Base-by-base conservation (phyloP, 768 basidiomycete genomes). In the Boletus coccyginus region DNA sequence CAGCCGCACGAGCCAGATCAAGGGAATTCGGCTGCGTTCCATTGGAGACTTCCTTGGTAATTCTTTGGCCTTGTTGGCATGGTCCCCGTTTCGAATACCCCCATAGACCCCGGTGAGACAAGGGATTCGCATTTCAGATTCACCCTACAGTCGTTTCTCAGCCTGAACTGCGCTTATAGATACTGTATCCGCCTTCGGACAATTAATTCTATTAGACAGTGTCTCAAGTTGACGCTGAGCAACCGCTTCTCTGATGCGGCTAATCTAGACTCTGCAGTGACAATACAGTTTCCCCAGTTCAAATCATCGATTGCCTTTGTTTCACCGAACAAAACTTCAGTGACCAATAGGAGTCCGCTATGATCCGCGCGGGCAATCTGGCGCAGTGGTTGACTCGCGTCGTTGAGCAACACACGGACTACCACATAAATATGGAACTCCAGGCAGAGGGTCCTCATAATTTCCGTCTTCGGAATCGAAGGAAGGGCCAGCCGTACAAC, bases 111-210 rank as follows among this genome's bases (percentile, higher is more conserved):
- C 31, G 50, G n/a, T 33, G 47, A 43, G 45, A 51, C 48, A 54
- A 53, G 53, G 42, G 66, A 66, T 61, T 58, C 66, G 40, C 62
- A 59, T 35, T 50, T 13, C 43, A 24, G 65, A 66, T 63, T 48
- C 66, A 46, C 55, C 53, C 45, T 11, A 31, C 38, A 19, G 35
- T n/a, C 31, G 24, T 44, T 62, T 56, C 57, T 51, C 52, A 36
- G 41, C 27, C 41, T 33, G 41, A 51, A 40, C 50, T 52, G 54
- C 43, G 53, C n/a, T 32, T 21, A 21, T 21, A 21, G 21, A 6
- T 53, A 42, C 31, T 31, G 35, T 40, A 11, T 53, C 59, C 50
- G 12, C 12, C 38, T 52, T 38, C 13, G 48, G 39, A 35, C 27
- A 46, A 55, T 50, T 7, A 33, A 42, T 21, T 21, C 21, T 21